A percentile compares a stretch with the other conserved stretches of the same genome.
phyloP scores from a whole-genome alignment of 1,139 yeast genomes.

The Candida glucosophila region DNA sequence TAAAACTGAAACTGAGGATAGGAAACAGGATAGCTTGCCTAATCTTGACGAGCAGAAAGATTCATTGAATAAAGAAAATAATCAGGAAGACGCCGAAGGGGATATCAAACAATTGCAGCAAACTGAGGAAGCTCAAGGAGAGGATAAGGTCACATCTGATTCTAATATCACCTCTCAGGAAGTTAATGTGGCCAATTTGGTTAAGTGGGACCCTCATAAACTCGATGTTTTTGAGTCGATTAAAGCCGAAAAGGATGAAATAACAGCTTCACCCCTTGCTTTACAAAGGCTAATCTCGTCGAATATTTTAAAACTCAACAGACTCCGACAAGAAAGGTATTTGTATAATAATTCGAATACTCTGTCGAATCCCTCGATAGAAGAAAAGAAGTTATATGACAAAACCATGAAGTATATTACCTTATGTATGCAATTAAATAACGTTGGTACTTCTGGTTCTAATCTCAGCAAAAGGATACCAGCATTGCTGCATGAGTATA shows the following conservation, averaged over 20 bases:
- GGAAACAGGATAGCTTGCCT: slow-evolving; percentile 3
- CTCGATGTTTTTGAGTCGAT: slow-evolving; percentile 18
- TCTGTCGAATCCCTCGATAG: slow-evolving; percentile 19
- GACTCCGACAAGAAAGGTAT: slow-evolving; percentile 53
- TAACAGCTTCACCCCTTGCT: slow-evolving; percentile 18
- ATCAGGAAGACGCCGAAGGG: slow-evolving; percentile 5
- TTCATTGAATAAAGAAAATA: slow-evolving; percentile 5
- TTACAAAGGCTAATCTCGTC: slow-evolving; percentile 48
- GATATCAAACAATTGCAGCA: slow-evolving; percentile 3
- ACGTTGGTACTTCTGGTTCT: slow-evolving; percentile 19
- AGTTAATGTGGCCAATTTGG: slow-evolving; percentile 25
- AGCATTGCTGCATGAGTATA: slow-evolving; percentile 62
- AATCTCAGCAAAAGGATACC: slow-evolving; percentile 47
- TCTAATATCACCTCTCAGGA: slow-evolving; percentile 9
- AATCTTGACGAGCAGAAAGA: slow-evolving; percentile 7
- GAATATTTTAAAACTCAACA: slow-evolving; percentile 50
- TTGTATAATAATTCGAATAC: slow-evolving; percentile 21
- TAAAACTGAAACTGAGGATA: slow-evolving; percentile 6
- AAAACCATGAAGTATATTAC: slow-evolving; percentile 31
- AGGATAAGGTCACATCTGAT: slow-evolving; percentile 7
- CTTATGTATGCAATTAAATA: slow-evolving; percentile 20
- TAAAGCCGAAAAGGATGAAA: slow-evolving; percentile 16
- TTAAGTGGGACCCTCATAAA: slow-evolving; percentile 30
- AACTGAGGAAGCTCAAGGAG: slow-evolving; percentile 3
- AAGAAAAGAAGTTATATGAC: slow-evolving; percentile 27